Evolutionary conservation across 2,329 filamentous ascomycete genomes (phyloP).

Genomic region (Aaosphaeria arxii): DNA sequence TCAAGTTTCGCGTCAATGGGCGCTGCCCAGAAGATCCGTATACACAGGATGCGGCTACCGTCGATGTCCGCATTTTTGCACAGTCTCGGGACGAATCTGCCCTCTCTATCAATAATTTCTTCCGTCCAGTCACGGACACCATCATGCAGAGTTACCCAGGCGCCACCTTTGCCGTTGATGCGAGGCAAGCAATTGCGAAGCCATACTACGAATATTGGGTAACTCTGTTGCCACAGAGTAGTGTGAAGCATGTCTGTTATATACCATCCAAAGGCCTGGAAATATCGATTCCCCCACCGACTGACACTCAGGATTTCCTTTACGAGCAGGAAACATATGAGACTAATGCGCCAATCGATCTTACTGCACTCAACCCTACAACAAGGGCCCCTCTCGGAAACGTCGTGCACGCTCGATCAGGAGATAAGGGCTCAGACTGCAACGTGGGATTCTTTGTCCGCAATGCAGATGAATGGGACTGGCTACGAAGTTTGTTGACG

Average conservation of each 20-base stretch:
- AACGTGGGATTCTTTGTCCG: conserved; percentile 35
- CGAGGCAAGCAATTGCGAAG: not conserved
- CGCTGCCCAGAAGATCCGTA: not conserved
- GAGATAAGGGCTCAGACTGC: conserved; percentile 24
- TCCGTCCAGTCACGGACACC: not conserved
- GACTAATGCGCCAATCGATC: conserved; percentile 14
- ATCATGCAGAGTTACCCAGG: conserved; percentile 3
- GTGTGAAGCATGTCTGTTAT: not conserved
- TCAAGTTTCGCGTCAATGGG: not conserved
- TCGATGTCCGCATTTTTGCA: conserved; percentile 7
- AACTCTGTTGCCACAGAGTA: conserved; percentile 6
- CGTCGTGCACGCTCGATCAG: conserved; percentile 38
- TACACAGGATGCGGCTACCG: conserved; percentile 8
- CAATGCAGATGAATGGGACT: conserved; percentile 8
- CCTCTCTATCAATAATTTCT: not conserved
- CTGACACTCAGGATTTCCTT: not conserved
- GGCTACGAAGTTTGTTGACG: conserved; percentile 9
- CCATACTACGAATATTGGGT: conserved; percentile 10
- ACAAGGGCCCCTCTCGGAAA: conserved; percentile 26
- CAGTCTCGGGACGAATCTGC: conserved; percentile 1
- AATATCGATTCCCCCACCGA: not conserved
- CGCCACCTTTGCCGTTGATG: not conserved
- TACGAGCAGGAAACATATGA: conserved; percentile 13
- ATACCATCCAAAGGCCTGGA: not conserved
- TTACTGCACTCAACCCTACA: conserved; percentile 24